Percentiles rank a stretch among this genome's conserved stretches.
phyloP scores from a whole-genome alignment of 179 eudicot genomes.

The Sideroxylon spinosum region DNA sequence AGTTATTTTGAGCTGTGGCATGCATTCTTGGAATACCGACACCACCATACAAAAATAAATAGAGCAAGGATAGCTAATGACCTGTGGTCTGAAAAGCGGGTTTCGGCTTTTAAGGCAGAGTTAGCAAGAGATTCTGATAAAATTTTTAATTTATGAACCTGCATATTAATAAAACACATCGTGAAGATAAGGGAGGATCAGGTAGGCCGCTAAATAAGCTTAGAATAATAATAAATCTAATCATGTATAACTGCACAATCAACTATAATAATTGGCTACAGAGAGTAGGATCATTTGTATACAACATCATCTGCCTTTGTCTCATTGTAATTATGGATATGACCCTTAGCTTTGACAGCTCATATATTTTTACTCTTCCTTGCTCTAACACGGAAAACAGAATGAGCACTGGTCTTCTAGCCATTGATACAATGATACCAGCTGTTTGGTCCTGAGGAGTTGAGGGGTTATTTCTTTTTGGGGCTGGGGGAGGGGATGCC shows the following conservation, averaged over 20 bases:
- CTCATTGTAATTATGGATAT: neutral
- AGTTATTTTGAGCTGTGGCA: neutral
- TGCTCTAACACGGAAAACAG: neutral
- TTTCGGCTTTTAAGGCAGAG: constrained; percentile 62
- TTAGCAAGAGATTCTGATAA: constrained; percentile 61
- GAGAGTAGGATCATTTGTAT: neutral
- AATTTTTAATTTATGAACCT: constrained; percentile 69
- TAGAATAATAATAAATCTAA: neutral
- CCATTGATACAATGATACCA: no score
- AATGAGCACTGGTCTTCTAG: neutral
- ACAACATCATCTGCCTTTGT: constrained; percentile 3
- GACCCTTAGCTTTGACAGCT: neutral
- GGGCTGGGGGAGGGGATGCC: neutral
- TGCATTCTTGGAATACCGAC: neutral
- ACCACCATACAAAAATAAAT: neutral
- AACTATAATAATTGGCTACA: neutral
- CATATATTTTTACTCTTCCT: neutral
- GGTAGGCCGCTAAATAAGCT: neutral
- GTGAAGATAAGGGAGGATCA: neutral
- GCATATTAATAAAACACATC: constrained; percentile 22
- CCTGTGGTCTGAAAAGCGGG: constrained; percentile 58
- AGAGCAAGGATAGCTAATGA: constrained; percentile 16
- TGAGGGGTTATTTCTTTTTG: neutral
- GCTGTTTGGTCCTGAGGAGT: neutral
- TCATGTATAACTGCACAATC: constrained; percentile 3